A percentile compares a stretch with the other conserved stretches of the same genome.
phyloP scores from a whole-genome alignment of 2,329 filamentous ascomycete genomes.

The Cryoendolithus antarcticus region DNA sequence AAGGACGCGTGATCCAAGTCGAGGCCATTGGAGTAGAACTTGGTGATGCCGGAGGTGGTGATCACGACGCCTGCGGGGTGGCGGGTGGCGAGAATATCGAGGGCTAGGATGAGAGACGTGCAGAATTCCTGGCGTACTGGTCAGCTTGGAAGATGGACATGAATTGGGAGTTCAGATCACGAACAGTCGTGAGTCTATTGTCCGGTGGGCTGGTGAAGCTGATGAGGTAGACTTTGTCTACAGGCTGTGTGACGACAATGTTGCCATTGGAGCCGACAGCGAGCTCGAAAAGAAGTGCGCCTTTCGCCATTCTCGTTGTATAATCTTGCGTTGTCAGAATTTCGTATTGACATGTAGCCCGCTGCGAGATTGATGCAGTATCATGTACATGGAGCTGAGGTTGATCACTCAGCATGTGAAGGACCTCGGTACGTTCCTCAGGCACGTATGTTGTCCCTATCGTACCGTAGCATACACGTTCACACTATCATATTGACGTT shows the following conservation, averaged over 20 bases:
- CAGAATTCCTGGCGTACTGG: conserved; percentile 39
- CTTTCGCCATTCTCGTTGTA: neutral
- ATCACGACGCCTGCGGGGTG: conserved; percentile 61
- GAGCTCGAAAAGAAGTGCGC: conserved; percentile 16
- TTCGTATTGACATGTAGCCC: no score
- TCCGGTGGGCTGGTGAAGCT: conserved; percentile 60
- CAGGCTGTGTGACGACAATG: conserved; percentile 50
- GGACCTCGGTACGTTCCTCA: no score
- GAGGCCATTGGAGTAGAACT: conserved; percentile 78
- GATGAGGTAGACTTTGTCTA: conserved; percentile 55
- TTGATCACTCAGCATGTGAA: no score
- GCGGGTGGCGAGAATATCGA: conserved; percentile 61
- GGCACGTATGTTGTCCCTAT: no score
- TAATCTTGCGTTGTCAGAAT: no score
- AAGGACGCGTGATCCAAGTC: conserved; percentile 55
- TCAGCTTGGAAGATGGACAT: neutral
- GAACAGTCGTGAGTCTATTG: conserved; percentile 56
- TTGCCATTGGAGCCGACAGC: conserved; percentile 28
- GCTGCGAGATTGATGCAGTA: no score
- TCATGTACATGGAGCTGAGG: no score
- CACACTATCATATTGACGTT: no score
- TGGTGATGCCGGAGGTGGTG: conserved; percentile 61
- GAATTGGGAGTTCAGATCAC: neutral
- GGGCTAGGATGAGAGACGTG: conserved; percentile 52
- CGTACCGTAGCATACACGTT: no score